Evolutionary conservation across 345 rosid genomes (phyloP), one percentile per base, ranked within the genome.

Genomic region (Hevea brasiliensis): DNA sequence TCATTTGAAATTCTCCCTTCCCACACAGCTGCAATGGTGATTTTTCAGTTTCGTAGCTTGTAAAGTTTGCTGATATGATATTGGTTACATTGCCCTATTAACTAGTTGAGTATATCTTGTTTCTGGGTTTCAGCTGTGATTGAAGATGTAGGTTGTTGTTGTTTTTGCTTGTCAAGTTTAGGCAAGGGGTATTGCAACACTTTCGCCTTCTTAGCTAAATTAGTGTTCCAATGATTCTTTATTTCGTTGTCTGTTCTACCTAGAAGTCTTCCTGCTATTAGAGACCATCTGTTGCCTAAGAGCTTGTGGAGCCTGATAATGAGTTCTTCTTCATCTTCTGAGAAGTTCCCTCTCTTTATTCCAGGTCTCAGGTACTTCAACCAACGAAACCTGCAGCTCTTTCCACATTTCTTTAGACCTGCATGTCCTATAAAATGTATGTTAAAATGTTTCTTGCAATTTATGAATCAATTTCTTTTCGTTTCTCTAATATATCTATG

Each of bases 221-320:
- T 75, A 42, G 82, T 74, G 71, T 83, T 78, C 86, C 86, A 83
- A 56, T 78, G 81, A 58, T 83, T 83, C 74, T 83, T 83, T 13
- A 80, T 80, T 54, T 83, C 86, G 23, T 83, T 83, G 64, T 80
- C 84, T 4, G 82, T 83, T 62, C 86, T 74, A 29, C 86, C 86
- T 0, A 82, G 86, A 35, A 83, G 80, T 45, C 84, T 73, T 3
- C 86, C 82, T 9, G 86, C 86, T 45, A 83, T 83, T 9, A 83
- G 71, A 18, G 82, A 80, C 86, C 86, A 83, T 44, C 84, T 82
- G 75, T 82, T 82, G 72, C 83, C 83, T 10, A 79, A 54, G 23
- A 82, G 79, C 41, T 50, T 83, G 67, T 83, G 86, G 3, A 83
- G 77, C 11, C 83, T 73, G 59, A 80, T 72, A 73, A 80, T 77